Evolutionary conservation across 2,329 filamentous ascomycete genomes (phyloP), one percentile per base, ranked within the genome.

Genomic region (Thielaviopsis musarum): DNA sequence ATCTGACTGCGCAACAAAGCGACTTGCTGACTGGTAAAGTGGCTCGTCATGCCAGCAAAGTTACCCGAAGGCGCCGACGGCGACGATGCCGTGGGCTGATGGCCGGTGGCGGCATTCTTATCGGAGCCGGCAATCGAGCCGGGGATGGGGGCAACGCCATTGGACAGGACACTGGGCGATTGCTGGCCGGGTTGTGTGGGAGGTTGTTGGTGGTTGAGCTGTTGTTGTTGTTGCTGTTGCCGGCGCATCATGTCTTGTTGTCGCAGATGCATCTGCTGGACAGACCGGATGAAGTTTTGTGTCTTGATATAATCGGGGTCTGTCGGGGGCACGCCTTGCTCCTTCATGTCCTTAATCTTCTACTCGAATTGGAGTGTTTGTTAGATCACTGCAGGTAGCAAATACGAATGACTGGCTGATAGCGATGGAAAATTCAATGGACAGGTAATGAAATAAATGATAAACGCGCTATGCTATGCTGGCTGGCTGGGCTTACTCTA

Each of bases 341-440:
- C 81, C 72, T 91, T 93, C 87, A 97, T 90, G 70, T 88, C 82
- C 68, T 87, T 85, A 65, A 87, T 93, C 79, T 88, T 90, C 91
- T 96, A 21, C 17, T 17, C 17, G 38, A 21, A 7, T 1, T 24
- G 22, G 6, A 24, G 3, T 13, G 5, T 45, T 41, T 24, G 59
- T 56, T 60, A 61, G 45, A 19, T 48, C 48, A 13, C 10, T 38
- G 53, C 5, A 28, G 9, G 15, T 12, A 45, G 48, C 13, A 52
- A 38, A 56, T 26, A 13, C 26, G 15, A 21, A 26, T 51, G 48
- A 52, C 21, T 13, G 21, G 49, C 6, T 52, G 21, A 12, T 52
- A 21, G 13, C 10, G 12, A 21, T 51, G 21, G 19, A 28, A 17
- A 19, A 48, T n/a, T 5, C 30, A 34, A 34, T 34, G 30, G 19